phyloP scores from a whole-genome alignment of 163 green algal species.

The Scenedesmus sp. region DNA sequence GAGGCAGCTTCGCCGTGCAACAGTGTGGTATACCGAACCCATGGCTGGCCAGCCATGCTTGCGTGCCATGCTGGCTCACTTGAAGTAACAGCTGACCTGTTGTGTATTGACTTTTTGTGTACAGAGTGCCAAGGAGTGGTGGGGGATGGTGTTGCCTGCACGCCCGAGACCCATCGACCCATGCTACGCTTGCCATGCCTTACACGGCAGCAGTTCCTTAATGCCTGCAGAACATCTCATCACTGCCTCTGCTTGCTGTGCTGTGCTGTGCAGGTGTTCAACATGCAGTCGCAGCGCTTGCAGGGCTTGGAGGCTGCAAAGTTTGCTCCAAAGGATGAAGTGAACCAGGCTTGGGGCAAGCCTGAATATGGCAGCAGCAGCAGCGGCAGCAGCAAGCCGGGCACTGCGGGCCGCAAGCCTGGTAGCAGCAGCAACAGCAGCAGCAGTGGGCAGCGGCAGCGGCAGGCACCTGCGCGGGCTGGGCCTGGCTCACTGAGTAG shows the following conservation, averaged over 20 bases:
- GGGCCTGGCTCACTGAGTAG: neutral
- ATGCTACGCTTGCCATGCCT: neutral
- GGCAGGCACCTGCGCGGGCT: neutral
- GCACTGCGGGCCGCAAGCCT: slow-evolving; percentile 13
- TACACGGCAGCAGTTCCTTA: neutral
- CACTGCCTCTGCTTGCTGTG: neutral
- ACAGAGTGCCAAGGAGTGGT: neutral
- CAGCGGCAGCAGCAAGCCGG: slow-evolving; percentile 25
- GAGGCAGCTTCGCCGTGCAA: neutral
- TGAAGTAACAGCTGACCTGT: no score
- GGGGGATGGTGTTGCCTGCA: neutral
- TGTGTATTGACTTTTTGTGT: no score
- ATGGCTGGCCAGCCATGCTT: neutral
- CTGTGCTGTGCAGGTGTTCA: neutral
- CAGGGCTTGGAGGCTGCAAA: neutral
- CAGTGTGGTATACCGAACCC: no score
- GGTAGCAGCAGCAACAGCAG: neutral
- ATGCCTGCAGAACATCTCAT: neutral
- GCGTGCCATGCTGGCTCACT: neutral
- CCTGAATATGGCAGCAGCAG: neutral
- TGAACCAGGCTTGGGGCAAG: neutral
- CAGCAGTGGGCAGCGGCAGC: neutral
- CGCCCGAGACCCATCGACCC: no score
- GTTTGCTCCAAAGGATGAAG: neutral
- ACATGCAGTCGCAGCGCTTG: neutral